phyloP scores from a whole-genome alignment of 1,284 basidiomycete species.

The Porogramme epimiltina region DNA sequence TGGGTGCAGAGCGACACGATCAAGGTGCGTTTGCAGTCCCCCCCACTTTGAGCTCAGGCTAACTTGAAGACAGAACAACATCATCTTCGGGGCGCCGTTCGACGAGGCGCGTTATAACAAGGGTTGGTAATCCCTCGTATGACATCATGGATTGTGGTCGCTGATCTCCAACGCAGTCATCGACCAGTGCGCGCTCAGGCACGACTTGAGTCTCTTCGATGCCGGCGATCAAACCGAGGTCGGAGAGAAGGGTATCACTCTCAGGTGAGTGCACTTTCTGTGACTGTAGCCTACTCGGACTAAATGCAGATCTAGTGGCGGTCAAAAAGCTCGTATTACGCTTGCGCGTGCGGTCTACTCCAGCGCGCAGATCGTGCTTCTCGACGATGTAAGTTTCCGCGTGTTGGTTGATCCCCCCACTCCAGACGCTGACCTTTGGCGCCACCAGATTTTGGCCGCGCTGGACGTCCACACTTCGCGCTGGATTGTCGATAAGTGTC shows the following conservation, averaged over 20 bases:
- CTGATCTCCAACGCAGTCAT: slow-evolving; percentile 46
- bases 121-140: slow-evolving; percentile 27
- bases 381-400: slow-evolving; percentile 60
- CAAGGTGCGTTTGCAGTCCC: slow-evolving; percentile 28
- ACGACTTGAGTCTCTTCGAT: slow-evolving; percentile 66
- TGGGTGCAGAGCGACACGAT: slow-evolving; percentile 69
- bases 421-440: not conserved
- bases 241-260: slow-evolving; percentile 64
- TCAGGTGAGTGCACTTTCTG: slow-evolving; percentile 35
- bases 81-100: slow-evolving; percentile 44
- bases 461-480: slow-evolving; percentile 69
- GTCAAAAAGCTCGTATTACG: slow-evolving; percentile 80
- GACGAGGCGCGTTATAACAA: slow-evolving; percentile 46
- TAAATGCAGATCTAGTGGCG: too few species aligned
- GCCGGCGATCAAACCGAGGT: slow-evolving; percentile 77
- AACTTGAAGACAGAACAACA: slow-evolving; percentile 37
- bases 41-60: too few species aligned
- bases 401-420: not conserved
- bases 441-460: slow-evolving; percentile 46
- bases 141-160: slow-evolving; percentile 22
- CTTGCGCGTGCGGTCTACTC: slow-evolving; percentile 76
- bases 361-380: slow-evolving; percentile 58
- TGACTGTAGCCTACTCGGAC: not conserved
- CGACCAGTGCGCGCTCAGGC: slow-evolving; percentile 62
- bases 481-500: slow-evolving; percentile 78